phyloP scores from a whole-genome alignment of 139 green algal genomes.

The Protoeuglena noctilucae region DNA sequence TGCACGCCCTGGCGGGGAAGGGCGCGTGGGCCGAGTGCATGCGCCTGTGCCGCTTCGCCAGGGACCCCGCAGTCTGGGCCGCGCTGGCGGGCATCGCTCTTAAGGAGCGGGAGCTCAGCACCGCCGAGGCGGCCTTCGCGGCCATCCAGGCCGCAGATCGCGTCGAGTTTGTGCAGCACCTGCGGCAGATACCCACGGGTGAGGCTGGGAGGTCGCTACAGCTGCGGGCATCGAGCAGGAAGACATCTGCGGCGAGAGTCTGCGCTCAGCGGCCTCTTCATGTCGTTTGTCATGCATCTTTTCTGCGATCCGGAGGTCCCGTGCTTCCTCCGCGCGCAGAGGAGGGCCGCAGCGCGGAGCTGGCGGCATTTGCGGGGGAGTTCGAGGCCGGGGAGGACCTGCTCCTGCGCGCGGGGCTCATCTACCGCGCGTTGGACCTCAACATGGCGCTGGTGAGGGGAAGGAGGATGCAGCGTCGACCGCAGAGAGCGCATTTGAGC shows the following conservation, averaged over 20 bases:
- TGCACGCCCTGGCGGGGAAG: conserved; percentile 37
- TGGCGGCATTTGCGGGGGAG: conserved; percentile 39
- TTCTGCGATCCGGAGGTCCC: no score
- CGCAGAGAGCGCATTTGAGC: conserved; percentile 1
- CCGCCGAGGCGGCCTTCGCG: conserved; percentile 45
- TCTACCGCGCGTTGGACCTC: conserved; percentile 62
- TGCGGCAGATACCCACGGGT: conserved; percentile 2
- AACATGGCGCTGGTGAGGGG: conserved; percentile 52
- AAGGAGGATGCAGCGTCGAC: no score
- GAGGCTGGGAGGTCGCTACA: no score
- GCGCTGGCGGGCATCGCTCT: conserved; percentile 49
- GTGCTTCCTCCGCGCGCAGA: no score
- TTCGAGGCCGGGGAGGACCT: conserved; percentile 48
- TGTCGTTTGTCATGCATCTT: no score
- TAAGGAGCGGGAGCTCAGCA: conserved; percentile 39
- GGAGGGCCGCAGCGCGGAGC: conserved; percentile 47
- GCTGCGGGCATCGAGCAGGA: no score
- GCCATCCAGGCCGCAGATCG: conserved; percentile 21
- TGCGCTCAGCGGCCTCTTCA: no score
- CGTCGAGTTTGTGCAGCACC: conserved; percentile 2
- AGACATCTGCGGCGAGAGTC: no score
- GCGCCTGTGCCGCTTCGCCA: conserved; percentile 53
- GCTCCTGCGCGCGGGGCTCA: conserved; percentile 42
- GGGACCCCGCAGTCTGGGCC: conserved; percentile 53
- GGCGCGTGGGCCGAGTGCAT: conserved; percentile 48